These are phyloP conservation scores for Rosa hybrid DNA, from an alignment of 331 rosid species.

Conservation along the genomic window DNA sequence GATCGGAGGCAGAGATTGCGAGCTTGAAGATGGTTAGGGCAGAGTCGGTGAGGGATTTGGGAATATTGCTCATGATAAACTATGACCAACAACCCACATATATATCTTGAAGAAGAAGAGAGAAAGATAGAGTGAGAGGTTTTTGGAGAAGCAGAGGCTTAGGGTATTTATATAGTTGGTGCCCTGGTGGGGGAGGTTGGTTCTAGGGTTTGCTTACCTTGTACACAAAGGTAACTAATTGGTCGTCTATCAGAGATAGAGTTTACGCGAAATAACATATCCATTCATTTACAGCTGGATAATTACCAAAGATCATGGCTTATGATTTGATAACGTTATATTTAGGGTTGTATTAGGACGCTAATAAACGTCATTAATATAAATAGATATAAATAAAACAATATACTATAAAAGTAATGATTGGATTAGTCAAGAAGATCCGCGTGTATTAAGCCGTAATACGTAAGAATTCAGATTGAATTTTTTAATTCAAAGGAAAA, in stretches of 20 bases:
- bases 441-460: not conserved
- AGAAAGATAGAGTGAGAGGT: not conserved
- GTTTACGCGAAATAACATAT: not conserved
- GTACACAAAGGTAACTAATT: conserved; percentile 34
- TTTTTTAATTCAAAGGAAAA: not conserved
- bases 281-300: conserved; percentile 27
- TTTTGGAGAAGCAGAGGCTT: conserved; percentile 10
- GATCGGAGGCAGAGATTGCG: conserved; percentile 80
- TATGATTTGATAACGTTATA: not conserved
- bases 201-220: conserved; percentile 48
- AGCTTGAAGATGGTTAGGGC: conserved; percentile 72
- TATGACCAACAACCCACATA: conserved; percentile 40
- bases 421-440: not conserved
- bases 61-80: conserved; percentile 85
- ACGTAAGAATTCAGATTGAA: not conserved
- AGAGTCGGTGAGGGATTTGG: conserved; percentile 75
- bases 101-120: not conserved
- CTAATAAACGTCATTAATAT: not conserved
- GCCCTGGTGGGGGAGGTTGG: conserved; percentile 20
- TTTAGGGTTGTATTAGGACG: not conserved
- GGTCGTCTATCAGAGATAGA: conserved; percentile 15
- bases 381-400: not conserved
- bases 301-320: not conserved
- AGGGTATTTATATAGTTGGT: conserved; percentile 33
- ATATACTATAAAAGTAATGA: no score